A percentile compares a stretch with the other conserved stretches of the same genome.
Conservation (phyloP, 371 early-diverging fungal genomes). For the Haplosporangium sp. region DNA sequence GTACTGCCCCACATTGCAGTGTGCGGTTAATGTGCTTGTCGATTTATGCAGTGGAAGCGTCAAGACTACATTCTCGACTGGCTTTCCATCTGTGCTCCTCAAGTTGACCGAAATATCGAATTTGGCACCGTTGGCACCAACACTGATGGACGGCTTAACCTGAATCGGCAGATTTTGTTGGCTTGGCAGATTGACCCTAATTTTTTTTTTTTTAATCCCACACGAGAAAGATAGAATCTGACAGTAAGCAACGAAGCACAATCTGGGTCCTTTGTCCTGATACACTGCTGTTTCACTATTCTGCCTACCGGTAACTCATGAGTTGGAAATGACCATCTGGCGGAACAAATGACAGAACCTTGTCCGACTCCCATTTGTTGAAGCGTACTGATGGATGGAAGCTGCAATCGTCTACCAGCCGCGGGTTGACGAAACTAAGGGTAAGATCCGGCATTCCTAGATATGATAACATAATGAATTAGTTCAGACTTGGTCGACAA, state of each 20-base stretch:
- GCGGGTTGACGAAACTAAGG: conserved; percentile 77
- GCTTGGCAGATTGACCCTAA: conserved; percentile 69
- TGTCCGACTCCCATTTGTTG: conserved; percentile 84
- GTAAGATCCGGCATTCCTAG: conserved; percentile 90
- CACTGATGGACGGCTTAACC: conserved; percentile 71
- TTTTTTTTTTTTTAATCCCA: too few species aligned
- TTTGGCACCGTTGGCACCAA: conserved; percentile 68
- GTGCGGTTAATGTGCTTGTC: conserved; percentile 66
- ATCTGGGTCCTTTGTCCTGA: too few species aligned
- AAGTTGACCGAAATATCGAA: conserved; percentile 76
- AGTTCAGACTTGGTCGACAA: background rate
- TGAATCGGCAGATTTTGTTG: conserved; percentile 72
- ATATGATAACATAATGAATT: background rate
- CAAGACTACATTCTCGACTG: conserved; percentile 73
- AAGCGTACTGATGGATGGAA: conserved; percentile 92
- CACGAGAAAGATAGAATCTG: too few species aligned
- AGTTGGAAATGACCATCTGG: conserved; percentile 94
- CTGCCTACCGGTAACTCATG: conserved; percentile 79
- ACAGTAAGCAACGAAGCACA: too few species aligned
- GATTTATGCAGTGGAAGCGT: conserved; percentile 73
- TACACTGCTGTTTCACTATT: background rate
- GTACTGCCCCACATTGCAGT: conserved; percentile 74
- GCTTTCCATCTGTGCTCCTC: conserved; percentile 73
- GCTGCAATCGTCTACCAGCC: conserved; percentile 82
- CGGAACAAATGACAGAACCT: conserved; percentile 89